Conservation (phyloP, 495 filamentous ascomycete species). For the Friedmanniomyces endolithicus region DNA sequence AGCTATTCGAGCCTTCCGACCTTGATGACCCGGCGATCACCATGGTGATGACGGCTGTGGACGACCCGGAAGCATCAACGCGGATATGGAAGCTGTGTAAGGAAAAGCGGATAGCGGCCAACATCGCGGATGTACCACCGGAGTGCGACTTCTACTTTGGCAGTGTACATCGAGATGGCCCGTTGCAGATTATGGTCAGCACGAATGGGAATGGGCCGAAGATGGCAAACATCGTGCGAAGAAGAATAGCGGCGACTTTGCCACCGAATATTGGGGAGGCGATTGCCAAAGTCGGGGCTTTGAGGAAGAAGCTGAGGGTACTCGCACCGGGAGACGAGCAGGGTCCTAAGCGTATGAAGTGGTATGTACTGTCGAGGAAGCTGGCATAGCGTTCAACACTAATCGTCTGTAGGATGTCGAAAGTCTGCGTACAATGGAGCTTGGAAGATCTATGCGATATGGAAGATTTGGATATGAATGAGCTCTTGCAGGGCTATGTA, state of each 20-base stretch:
- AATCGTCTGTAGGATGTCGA: constrained; percentile 55
- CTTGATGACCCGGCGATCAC: constrained; percentile 53
- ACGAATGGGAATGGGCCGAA: constrained; percentile 95
- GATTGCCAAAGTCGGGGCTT: constrained; percentile 64
- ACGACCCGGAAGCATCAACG: constrained; percentile 77
- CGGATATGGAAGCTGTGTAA: constrained; percentile 88
- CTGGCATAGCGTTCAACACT: background rate
- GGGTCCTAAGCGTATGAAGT: constrained; percentile 83
- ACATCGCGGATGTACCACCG: constrained; percentile 91
- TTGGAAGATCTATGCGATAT: constrained; percentile 78
- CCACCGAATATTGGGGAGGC: constrained; percentile 69
- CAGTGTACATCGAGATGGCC: constrained; percentile 85
- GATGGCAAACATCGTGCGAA: constrained; percentile 72
- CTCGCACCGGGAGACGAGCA: constrained; percentile 60
- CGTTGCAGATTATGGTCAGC: constrained; percentile 93
- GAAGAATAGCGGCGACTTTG: constrained; percentile 64
- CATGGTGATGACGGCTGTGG: constrained; percentile 87
- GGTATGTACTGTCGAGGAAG: constrained; percentile 38
- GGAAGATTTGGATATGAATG: constrained; percentile 73
- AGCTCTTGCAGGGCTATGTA: constrained; percentile 56
- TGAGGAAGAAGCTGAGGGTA: constrained; percentile 66
- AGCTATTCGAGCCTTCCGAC: constrained; percentile 68
- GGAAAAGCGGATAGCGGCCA: constrained; percentile 67
- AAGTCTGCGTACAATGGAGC: constrained; percentile 75
- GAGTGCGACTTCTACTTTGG: constrained; percentile 99